A percentile compares a stretch with the other conserved stretches of the same genome.
These are phyloP conservation scores for Lachancea mirantina DNA, from an alignment of 805 yeast genomes.

Conservation along the genomic window DNA sequence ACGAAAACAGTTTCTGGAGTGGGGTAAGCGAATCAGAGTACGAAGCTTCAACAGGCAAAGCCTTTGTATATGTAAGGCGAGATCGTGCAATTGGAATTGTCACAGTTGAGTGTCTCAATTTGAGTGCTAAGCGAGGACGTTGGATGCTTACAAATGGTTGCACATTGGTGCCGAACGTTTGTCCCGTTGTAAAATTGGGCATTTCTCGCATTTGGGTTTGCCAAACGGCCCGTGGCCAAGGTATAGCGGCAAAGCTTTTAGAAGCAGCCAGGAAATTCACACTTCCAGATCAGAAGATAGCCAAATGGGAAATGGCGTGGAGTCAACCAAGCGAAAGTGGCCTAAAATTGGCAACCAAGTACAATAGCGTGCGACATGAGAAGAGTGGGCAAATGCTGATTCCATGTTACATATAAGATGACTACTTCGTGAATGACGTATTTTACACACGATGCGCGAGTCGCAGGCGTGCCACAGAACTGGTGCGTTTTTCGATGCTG, in stretches of 20 bases:
- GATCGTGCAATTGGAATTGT: conserved; percentile 49
- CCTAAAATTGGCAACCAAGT: conserved; percentile 47
- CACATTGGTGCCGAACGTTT: conserved; percentile 40
- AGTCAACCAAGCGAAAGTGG: conserved; percentile 69
- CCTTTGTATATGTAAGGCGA: conserved; percentile 43
- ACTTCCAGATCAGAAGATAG: conserved; percentile 43
- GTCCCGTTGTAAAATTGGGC: conserved; percentile 37
- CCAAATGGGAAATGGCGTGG: conserved; percentile 48
- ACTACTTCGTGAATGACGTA: not conserved
- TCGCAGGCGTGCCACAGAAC: too few relatives aligned
- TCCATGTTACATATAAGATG: conserved; percentile 28
- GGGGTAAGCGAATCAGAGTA: conserved; percentile 8
- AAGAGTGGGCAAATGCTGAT: conserved; percentile 27
- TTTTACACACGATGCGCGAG: too few relatives aligned
- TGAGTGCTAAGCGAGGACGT: conserved; percentile 35
- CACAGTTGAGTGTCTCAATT: conserved; percentile 38
- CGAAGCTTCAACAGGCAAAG: conserved; percentile 30
- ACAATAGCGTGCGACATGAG: conserved; percentile 50
- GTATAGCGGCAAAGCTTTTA: conserved; percentile 43
- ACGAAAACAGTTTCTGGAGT: conserved; percentile 38
- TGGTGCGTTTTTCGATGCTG: too few relatives aligned
- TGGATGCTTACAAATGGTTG: conserved; percentile 58
- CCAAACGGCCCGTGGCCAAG: conserved; percentile 38
- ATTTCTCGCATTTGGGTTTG: conserved; percentile 45
- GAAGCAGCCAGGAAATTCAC: conserved; percentile 37